phyloP scores from a whole-genome alignment of 176 grass and related monocot species.

The Ananas comosus region DNA sequence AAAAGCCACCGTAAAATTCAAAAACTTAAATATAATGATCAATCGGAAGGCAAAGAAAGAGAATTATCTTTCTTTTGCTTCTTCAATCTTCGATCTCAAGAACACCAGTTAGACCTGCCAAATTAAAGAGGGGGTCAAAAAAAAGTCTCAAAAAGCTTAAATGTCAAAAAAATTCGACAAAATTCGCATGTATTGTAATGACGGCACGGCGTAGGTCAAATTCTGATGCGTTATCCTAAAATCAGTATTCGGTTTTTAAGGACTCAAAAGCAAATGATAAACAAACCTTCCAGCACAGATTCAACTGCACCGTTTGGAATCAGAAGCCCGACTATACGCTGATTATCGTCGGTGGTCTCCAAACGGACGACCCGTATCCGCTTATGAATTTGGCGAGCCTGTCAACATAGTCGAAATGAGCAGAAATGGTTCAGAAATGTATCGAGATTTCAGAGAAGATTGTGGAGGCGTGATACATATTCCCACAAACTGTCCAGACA shows the following conservation, averaged over 20 bases:
- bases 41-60: slow-evolving; percentile 25
- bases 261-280: slow-evolving; percentile 1
- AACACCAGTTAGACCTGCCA: slow-evolving; percentile 51
- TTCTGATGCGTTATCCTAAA: no score
- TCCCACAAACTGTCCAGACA: neutral
- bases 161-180: neutral
- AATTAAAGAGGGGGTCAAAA: slow-evolving; percentile 6
- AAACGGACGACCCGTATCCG: slow-evolving; percentile 75
- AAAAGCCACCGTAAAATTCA: slow-evolving; percentile 24
- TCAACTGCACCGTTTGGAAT: slow-evolving; percentile 92
- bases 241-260: neutral
- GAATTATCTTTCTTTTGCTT: slow-evolving; percentile 14
- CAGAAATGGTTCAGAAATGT: neutral
- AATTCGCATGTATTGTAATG: no score
- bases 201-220: no score
- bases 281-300: slow-evolving; percentile 76
- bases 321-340: slow-evolving; percentile 64
- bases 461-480: neutral
- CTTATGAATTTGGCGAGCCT: slow-evolving; percentile 68
- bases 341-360: slow-evolving; percentile 57
- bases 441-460: neutral
- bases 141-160: no score
- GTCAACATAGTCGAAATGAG: slow-evolving; percentile 13
- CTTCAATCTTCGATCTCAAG: slow-evolving; percentile 50
- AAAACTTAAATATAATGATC: slow-evolving; percentile 1